Percentiles rank a stretch among this genome's conserved stretches.
Conservation (phyloP, 2,329 filamentous ascomycete species). For the Fonsecaea nubica region DNA sequence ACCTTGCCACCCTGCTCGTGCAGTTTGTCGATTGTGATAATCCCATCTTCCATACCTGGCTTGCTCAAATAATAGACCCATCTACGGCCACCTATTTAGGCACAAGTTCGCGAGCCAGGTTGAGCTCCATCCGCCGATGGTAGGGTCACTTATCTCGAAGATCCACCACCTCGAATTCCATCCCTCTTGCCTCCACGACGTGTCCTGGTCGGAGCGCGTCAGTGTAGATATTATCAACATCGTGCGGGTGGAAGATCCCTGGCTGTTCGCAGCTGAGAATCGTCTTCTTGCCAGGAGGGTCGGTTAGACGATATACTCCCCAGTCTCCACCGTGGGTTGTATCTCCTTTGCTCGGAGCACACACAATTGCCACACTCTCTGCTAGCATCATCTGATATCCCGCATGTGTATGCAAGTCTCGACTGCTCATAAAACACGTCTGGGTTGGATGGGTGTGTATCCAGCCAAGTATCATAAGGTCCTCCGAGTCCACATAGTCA, state of each 20-base stretch:
- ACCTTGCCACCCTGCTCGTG: background rate
- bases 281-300: slow-evolving; percentile 87
- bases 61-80: slow-evolving; percentile 14
- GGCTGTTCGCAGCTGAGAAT: slow-evolving; percentile 78
- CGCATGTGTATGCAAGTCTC: slow-evolving; percentile 90
- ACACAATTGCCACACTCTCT: slow-evolving; percentile 96
- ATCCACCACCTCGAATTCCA: slow-evolving; percentile 73
- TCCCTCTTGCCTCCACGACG: slow-evolving; percentile 70
- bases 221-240: slow-evolving; percentile 75
- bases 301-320: slow-evolving; percentile 90
- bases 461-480: slow-evolving; percentile 89
- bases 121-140: background rate
- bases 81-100: slow-evolving; percentile 10
- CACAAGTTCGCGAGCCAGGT: background rate
- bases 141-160: slow-evolving; percentile 50
- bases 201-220: slow-evolving; percentile 74
- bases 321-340: slow-evolving; percentile 62
- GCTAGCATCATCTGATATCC: slow-evolving; percentile 96
- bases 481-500: slow-evolving; percentile 79
- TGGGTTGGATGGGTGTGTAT: slow-evolving; percentile 98
- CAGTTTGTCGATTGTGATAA: background rate
- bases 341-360: slow-evolving; percentile 73
- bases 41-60: background rate
- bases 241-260: slow-evolving; percentile 83
- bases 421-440: slow-evolving; percentile 95